These are phyloP conservation scores for Purpureocillium takamizusanense DNA, from an alignment of 2,329 filamentous ascomycete genomes.

Conservation along the genomic window DNA sequence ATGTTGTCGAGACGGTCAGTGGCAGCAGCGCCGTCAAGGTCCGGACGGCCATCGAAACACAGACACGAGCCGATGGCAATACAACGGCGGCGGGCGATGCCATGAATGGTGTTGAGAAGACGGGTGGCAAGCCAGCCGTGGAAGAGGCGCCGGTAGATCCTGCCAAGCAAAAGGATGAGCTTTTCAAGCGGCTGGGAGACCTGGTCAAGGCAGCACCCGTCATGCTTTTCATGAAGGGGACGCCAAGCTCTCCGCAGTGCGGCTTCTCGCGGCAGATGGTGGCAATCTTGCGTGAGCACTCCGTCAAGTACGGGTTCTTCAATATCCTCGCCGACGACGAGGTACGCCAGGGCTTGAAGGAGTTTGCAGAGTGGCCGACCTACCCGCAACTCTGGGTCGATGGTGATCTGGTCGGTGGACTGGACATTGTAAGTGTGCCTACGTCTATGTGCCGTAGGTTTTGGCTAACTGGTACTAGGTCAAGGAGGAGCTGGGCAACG, in stretches of 20 bases:
- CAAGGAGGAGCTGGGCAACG: slow-evolving; percentile 82
- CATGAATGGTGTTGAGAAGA: slow-evolving; percentile 25
- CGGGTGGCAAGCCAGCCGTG: slow-evolving; percentile 33
- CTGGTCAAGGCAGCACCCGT: slow-evolving; percentile 92
- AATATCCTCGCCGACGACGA: slow-evolving; percentile 98
- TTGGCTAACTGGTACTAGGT: slow-evolving; percentile 44
- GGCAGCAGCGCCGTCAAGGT: slow-evolving; percentile 86
- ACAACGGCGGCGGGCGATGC: slow-evolving; percentile 24
- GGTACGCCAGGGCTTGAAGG: slow-evolving; percentile 91
- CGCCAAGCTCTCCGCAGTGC: slow-evolving; percentile 76
- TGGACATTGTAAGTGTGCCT: slow-evolving; percentile 68
- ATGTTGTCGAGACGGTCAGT: slow-evolving; percentile 75
- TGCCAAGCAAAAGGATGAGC: slow-evolving; percentile 67
- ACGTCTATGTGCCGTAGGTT: slow-evolving; percentile 27
- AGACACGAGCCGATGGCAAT: slow-evolving; percentile 45
- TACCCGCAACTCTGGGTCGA: slow-evolving; percentile 91
- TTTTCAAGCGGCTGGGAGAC: slow-evolving; percentile 71
- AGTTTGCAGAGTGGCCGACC: slow-evolving; percentile 97
- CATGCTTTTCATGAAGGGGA: slow-evolving; percentile 99
- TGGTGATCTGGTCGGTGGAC: slow-evolving; percentile 82
- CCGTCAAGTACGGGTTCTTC: slow-evolving; percentile 96
- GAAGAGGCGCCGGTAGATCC: slow-evolving; percentile 31
- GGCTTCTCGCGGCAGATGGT: slow-evolving; percentile 92
- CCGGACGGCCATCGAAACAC: slow-evolving; percentile 73
- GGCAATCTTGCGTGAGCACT: slow-evolving; percentile 74